Percentiles rank a stretch among this genome's conserved stretches.
Conservation (phyloP, 768 basidiomycete genomes). For the Plicaturopsis crispa region DNA sequence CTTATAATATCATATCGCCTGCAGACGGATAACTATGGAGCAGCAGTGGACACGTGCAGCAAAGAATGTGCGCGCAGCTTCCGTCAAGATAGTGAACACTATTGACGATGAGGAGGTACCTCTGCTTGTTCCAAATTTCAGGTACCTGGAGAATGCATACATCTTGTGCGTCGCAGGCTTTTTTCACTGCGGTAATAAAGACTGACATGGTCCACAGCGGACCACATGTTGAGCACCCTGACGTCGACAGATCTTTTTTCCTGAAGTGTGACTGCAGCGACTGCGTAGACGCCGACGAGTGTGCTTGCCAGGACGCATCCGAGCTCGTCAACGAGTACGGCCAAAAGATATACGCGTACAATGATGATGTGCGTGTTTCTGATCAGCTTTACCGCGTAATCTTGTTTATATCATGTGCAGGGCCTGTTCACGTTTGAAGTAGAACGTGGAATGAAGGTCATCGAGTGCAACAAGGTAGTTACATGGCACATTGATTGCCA, state of each 20-base stretch:
- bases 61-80: constrained; percentile 18
- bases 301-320: constrained; percentile 43
- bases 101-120: constrained; percentile 34
- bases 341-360: constrained; percentile 34
- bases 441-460: constrained; percentile 38
- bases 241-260: constrained; percentile 24
- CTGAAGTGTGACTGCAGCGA: constrained; percentile 35
- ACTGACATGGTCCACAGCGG: constrained; percentile 11
- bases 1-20: too few relatives aligned
- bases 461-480: constrained; percentile 69
- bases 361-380: constrained; percentile 22
- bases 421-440: constrained; percentile 39
- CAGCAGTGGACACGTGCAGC: constrained; percentile 27
- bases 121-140: constrained; percentile 31
- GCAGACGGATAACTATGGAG: too few relatives aligned
- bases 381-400: constrained; percentile 1
- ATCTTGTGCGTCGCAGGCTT: constrained; percentile 29
- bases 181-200: constrained; percentile 1
- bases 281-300: constrained; percentile 26
- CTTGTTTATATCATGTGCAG: constrained; percentile 19
- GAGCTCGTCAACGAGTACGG: constrained; percentile 24
- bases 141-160: constrained; percentile 48
- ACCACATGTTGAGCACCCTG: constrained; percentile 10
- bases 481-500: not conserved
- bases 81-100: constrained; percentile 23